These are phyloP conservation scores for Termitomyces sp. DNA, from an alignment of 768 basidiomycete genomes.

Conservation along the genomic window DNA sequence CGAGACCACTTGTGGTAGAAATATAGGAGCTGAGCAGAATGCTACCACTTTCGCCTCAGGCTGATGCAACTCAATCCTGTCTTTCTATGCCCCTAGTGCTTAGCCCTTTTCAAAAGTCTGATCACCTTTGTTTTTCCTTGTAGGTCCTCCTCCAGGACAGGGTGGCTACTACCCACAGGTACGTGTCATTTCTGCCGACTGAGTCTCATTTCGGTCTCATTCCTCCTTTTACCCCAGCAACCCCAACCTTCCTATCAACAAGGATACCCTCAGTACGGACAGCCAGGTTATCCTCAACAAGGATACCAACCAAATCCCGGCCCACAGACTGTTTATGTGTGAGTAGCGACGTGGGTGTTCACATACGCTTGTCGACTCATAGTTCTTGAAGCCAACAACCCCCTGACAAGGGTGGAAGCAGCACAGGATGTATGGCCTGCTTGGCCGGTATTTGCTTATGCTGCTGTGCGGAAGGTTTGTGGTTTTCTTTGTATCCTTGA, in stretches of 20 bases:
- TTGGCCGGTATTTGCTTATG: constrained; percentile 58
- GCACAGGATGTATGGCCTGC: constrained; percentile 53
- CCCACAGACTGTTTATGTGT: constrained; percentile 85
- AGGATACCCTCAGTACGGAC: constrained; percentile 32
- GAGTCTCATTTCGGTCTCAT: not conserved
- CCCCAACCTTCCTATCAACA: constrained; percentile 63
- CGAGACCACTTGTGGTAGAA: not conserved
- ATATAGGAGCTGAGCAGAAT: not conserved
- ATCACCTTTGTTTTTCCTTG: constrained; percentile 2
- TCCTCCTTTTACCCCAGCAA: constrained; percentile 34
- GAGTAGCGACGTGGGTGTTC: constrained; percentile 17
- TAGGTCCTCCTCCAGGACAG: constrained; percentile 50
- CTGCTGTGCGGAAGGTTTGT: constrained; percentile 66
- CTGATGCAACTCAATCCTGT: not conserved
- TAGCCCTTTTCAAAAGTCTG: not conserved
- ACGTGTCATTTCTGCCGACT: not conserved
- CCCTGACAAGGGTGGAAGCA: constrained; percentile 37
- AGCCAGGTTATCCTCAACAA: constrained; percentile 37
- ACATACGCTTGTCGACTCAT: not conserved
- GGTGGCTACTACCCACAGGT: constrained; percentile 67
- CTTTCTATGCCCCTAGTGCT: not conserved
- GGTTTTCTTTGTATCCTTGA: not conserved
- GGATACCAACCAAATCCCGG: constrained; percentile 45
- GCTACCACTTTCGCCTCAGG: not conserved
- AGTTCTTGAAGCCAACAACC: constrained; percentile 39